Conservation (phyloP, 1,284 basidiomycete species). For the Quambalaria eucalypti region DNA sequence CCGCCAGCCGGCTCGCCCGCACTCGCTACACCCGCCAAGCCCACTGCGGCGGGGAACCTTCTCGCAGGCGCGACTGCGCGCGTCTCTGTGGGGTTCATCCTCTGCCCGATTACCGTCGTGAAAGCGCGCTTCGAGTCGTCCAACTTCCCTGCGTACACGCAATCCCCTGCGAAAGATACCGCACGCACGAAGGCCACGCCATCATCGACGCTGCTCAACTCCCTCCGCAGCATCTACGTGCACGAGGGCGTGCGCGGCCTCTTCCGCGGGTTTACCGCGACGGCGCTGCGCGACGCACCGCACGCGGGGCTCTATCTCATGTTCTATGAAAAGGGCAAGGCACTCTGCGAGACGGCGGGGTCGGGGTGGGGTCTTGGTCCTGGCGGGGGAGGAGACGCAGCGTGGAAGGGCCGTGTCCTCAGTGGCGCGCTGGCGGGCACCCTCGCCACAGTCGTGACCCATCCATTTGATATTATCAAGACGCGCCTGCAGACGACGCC, state of each 20-base stretch:
- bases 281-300: slow-evolving; percentile 84
- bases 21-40: slow-evolving; percentile 49
- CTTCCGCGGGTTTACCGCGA: slow-evolving; percentile 79
- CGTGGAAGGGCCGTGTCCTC: background rate
- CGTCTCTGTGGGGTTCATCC: slow-evolving; percentile 71
- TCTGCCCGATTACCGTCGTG: slow-evolving; percentile 87
- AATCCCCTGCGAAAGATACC: too few species aligned
- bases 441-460: slow-evolving; percentile 39
- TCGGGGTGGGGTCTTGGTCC: slow-evolving; percentile 6
- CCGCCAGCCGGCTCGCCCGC: slow-evolving; percentile 19
- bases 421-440: slow-evolving; percentile 24
- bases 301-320: slow-evolving; percentile 90
- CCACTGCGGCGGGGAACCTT: slow-evolving; percentile 74
- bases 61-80: slow-evolving; percentile 78
- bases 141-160: too few species aligned
- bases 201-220: slow-evolving; percentile 26
- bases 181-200: too few species aligned
- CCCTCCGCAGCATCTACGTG: slow-evolving; percentile 53
- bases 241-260: slow-evolving; percentile 67
- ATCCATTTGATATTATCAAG: slow-evolving; percentile 46
- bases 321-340: slow-evolving; percentile 58
- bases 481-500: slow-evolving; percentile 41
- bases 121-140: slow-evolving; percentile 77
- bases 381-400: background rate
- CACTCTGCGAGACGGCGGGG: too few species aligned